These are phyloP conservation scores for Fusarium lyarnte DNA, from an alignment of 2,329 filamentous ascomycete species.

Conservation along the genomic window DNA sequence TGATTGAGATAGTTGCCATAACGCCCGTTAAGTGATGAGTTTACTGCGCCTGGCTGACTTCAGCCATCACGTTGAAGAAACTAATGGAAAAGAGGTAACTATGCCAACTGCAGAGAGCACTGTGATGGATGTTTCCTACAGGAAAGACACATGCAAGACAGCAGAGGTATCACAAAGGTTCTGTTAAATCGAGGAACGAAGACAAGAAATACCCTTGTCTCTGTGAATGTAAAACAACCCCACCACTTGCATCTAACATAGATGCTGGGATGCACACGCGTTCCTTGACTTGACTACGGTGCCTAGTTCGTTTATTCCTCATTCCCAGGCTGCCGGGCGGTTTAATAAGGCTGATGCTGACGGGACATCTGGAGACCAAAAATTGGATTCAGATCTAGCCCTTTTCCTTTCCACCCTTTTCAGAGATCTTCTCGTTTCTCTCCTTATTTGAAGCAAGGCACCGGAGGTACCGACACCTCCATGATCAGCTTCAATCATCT, in stretches of 20 bases:
- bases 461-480: constrained; percentile 26
- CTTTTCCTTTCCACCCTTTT: constrained; percentile 8
- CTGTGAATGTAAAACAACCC: constrained; percentile 5
- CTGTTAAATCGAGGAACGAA: not conserved
- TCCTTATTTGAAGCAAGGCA: constrained; percentile 15
- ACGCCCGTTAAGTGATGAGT: not conserved
- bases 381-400: constrained; percentile 12
- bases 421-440: constrained; percentile 13
- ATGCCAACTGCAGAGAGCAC: not conserved
- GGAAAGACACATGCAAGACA: not conserved
- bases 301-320: not conserved
- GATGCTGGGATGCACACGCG: constrained; percentile 22
- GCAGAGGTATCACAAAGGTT: not conserved
- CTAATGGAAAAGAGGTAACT: not conserved
- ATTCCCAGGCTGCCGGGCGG: not conserved
- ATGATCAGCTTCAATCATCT: not conserved
- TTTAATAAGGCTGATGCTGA: constrained; percentile 39
- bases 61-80: not conserved
- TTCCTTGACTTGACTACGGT: constrained; percentile 10
- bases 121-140: not conserved
- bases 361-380: constrained; percentile 13
- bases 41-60: not conserved
- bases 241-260: constrained; percentile 8
- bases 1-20: not conserved
- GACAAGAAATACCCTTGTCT: not conserved